A percentile compares a stretch with the other conserved stretches of the same genome.
Evolutionary conservation across 306 rosid species (phyloP).

Genomic region (Quercus mongolica): DNA sequence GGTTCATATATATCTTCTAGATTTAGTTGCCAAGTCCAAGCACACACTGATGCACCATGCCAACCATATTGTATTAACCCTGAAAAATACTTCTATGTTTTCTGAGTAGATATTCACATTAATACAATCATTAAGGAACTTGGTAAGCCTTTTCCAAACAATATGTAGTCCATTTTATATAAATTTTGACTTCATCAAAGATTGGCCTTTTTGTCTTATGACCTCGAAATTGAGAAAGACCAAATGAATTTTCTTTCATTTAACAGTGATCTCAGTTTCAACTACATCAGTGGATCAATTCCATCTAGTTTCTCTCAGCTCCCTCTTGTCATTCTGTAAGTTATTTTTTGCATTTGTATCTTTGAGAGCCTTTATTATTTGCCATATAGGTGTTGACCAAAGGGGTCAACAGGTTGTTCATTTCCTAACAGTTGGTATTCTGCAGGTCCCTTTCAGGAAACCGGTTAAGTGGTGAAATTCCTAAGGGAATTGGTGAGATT

Average conservation of each 20-base stretch:
- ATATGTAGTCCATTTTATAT: neutral
- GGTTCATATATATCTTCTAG: neutral
- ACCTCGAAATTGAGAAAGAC: neutral
- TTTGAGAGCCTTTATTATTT: neutral
- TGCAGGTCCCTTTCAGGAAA: constrained; percentile 68
- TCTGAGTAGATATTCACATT: too few species aligned
- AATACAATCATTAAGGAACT: neutral
- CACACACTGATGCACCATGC: neutral
- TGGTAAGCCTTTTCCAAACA: neutral
- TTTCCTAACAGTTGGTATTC: constrained; percentile 5
- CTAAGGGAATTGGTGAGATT: constrained; percentile 53
- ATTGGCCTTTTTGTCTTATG: neutral
- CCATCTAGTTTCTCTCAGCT: constrained; percentile 43
- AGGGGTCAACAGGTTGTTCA: neutral
- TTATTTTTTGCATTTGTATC: neutral
- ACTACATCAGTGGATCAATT: constrained; percentile 57
- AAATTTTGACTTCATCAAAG: neutral
- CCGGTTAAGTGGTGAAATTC: constrained; percentile 57
- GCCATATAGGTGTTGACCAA: neutral
- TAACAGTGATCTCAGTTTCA: constrained; percentile 65
- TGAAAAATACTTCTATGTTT: neutral
- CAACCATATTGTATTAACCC: neutral
- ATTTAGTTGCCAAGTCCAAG: neutral
- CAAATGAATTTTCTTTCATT: neutral
- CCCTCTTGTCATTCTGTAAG: constrained; percentile 53